Conservation (phyloP, 768 basidiomycete species). For the Russula sp. region DNA sequence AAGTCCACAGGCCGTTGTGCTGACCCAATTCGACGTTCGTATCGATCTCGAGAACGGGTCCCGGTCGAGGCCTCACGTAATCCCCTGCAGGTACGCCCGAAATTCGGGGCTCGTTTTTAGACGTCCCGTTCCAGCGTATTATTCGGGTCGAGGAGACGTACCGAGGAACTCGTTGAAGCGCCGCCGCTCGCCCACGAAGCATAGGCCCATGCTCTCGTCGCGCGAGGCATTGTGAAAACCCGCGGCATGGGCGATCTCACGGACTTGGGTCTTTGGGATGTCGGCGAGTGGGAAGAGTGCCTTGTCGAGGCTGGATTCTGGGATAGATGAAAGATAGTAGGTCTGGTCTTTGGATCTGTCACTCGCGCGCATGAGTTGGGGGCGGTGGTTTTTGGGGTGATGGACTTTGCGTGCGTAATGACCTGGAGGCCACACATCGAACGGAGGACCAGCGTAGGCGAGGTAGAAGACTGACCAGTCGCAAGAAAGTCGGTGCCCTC, state of each 20-base stretch:
- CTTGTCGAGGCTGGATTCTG: slow-evolving; percentile 56
- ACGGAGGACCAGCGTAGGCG: not conserved
- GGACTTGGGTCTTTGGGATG: slow-evolving; percentile 64
- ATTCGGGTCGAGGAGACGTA: slow-evolving; percentile 31
- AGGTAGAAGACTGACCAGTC: slow-evolving; percentile 49
- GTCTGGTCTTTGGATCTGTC: slow-evolving; percentile 84
- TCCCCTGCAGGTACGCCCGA: slow-evolving; percentile 45
- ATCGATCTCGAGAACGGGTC: slow-evolving; percentile 55
- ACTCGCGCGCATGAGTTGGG: slow-evolving; percentile 36
- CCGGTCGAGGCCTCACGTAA: slow-evolving; percentile 67
- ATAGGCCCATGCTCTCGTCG: slow-evolving; percentile 89
- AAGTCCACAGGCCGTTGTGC: slow-evolving; percentile 78
- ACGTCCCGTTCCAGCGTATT: not conserved
- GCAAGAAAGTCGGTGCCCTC: slow-evolving; percentile 59
- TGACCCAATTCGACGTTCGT: slow-evolving; percentile 49
- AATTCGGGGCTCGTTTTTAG: not conserved
- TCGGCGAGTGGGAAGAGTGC: slow-evolving; percentile 74
- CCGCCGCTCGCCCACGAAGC: slow-evolving; percentile 82
- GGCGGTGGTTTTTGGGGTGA: slow-evolving; percentile 27
- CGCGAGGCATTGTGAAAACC: slow-evolving; percentile 66
- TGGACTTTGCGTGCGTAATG: slow-evolving; percentile 78
- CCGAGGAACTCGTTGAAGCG: slow-evolving; percentile 71
- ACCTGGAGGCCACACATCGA: slow-evolving; percentile 38
- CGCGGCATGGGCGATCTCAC: slow-evolving; percentile 58
- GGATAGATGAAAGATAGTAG: slow-evolving; percentile 80